Evolutionary conservation across 768 basidiomycete genomes (phyloP), one percentile per base, ranked within the genome.

Genomic region (Phanerochaete sordida): DNA sequence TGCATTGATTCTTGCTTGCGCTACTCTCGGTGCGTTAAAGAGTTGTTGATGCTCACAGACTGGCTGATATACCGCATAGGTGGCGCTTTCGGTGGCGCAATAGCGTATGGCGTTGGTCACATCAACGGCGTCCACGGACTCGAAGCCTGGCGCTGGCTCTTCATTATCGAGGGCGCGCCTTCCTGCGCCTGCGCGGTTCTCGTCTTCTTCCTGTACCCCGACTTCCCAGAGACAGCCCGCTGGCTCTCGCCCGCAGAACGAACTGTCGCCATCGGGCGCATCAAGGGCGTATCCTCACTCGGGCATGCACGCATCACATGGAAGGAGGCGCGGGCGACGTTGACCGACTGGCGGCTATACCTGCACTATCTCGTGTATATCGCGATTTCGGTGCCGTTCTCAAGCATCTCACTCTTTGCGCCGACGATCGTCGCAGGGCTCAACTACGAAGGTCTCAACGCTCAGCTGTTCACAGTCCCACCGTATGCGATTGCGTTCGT

Each of bases 401-500:
- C 77, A 63, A 71, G 70, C 47, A 65, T 74, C 37, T 62, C 54
- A 48, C 84, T 89, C 64, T 91, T 93, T 72, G 75, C 83, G 12
- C 90, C 90, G 4, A 85, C 86, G 2, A 89, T 93, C 69, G 82
- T 91, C 7, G 75, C 81, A 30, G 74, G 77, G 19, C 77, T 88
- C 2, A 86, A 86, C 21, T 87, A 79, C 68, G 77, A 76, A 1
- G 77, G 79, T 0, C 74, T 80, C 33, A 69, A 74, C 23, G 81
- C 83, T 11, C 86, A 88, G 65, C 75, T 89, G 1, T 82, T 85
- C 78, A 84, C 81, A 15, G 86, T 88, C 1, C 77, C 75, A 7
- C 77, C 78, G 8, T 77, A 73, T 27, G 73, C 77, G 1, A 73
- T 72, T 13, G 75, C 69, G 21, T 76, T 66, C 53, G 72, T 63